Evolutionary conservation across 164 flowering plant genomes (phyloP), one percentile per base, ranked within the genome.

Genomic region (Tetrastigma voinierianum): DNA sequence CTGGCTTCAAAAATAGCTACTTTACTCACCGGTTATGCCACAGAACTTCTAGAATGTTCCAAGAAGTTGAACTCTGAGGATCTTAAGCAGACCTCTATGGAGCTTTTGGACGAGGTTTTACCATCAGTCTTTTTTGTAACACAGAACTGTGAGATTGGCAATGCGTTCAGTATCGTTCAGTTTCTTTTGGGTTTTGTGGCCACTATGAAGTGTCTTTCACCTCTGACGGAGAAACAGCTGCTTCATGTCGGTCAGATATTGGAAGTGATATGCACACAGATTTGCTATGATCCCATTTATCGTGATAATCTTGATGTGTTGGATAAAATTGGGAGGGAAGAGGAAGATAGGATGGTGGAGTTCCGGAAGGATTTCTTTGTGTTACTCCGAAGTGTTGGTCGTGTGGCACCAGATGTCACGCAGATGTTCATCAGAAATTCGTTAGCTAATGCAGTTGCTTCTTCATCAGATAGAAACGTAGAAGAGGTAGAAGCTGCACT

Each of bases 401-500:
- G 97, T 59, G 97, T 90, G 19, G 98, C 99, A 57, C 98, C 98
- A 20, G 97, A 88, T 68, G 82, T 88, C 49, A 85, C 97, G 61
- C 99, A 86, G 64, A 11, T 80, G 24, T 96, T 91, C 74, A 88
- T 96, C 46, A 80, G 88, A 65, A 90, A 86, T 69, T 86, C 92
- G 14, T 76, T 96, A 65, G 81, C 75, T 17, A 83, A 69, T 72
- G 88, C 94, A 15, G 81, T 87, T 61, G 66, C 76, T 23, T 86
- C 91, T 25, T 65, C 86, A 45, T 62, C 82, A 1, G 96, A 89
- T 21, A 72, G 79, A 64, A 87, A 84, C 66, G 89, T 84, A 52
- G 99, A 96, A 80, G 99, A 91, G 74, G 96, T 93, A 48, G 99
- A 96, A 76, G 96, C 96, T 59, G 89, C 99, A 15, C 86, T 96